Evolutionary conservation across 1,284 basidiomycete genomes (phyloP).

Genomic region (Cerioporus squamosus): DNA sequence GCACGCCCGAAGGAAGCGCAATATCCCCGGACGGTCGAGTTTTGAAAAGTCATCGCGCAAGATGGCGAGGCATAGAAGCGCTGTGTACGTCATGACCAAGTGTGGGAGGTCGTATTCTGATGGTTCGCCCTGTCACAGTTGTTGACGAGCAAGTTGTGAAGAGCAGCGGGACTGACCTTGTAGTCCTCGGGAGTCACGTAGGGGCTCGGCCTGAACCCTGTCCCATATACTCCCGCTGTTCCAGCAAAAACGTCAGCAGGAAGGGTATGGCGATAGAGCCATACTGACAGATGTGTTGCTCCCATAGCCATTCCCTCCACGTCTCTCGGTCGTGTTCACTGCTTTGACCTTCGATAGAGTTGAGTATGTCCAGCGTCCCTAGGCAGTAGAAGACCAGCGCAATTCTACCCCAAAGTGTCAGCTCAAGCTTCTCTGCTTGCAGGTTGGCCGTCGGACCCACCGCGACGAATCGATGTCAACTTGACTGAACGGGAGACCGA

Average conservation of each 20-base stretch:
- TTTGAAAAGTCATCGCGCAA: slow-evolving; percentile 79
- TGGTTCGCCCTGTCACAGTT: slow-evolving; percentile 28
- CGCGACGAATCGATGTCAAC: slow-evolving; percentile 33
- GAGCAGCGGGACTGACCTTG: slow-evolving; percentile 12
- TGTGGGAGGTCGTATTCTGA: slow-evolving; percentile 71
- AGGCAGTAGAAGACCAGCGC: slow-evolving; percentile 88
- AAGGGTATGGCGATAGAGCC: neutral
- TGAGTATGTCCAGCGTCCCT: slow-evolving; percentile 77
- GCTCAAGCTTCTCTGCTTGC: neutral
- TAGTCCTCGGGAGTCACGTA: slow-evolving; percentile 53
- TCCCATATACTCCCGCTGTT: slow-evolving; percentile 56
- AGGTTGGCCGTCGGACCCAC: slow-evolving; percentile 17
- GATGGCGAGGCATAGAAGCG: slow-evolving; percentile 79
- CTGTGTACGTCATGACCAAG: slow-evolving; percentile 93
- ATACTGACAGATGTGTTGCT: slow-evolving; percentile 66
- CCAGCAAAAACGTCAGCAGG: neutral
- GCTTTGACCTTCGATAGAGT: slow-evolving; percentile 52
- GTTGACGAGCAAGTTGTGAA: neutral
- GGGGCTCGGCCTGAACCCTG: slow-evolving; percentile 80
- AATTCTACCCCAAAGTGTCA: slow-evolving; percentile 52
- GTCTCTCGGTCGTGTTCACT: slow-evolving; percentile 53
- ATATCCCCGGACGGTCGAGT: slow-evolving; percentile 68
- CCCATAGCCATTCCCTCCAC: slow-evolving; percentile 90
- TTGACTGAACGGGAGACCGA: slow-evolving; percentile 31
- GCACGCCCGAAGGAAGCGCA: slow-evolving; percentile 68